A percentile compares a stretch with the other conserved stretches of the same genome.
phyloP scores from a whole-genome alignment of 345 rosid genomes.

The Draba incana region DNA sequence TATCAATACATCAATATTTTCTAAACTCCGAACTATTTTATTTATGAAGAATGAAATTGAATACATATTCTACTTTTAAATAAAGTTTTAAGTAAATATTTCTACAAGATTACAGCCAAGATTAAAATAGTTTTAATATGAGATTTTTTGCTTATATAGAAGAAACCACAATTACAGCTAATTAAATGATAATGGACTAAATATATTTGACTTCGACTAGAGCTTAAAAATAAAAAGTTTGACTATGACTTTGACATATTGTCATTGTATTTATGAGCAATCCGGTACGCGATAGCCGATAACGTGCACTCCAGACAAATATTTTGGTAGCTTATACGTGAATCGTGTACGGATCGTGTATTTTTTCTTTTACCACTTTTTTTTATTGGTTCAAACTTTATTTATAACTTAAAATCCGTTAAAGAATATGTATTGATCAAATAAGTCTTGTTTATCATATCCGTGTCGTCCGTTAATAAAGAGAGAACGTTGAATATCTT shows the following conservation, averaged over 20 bases:
- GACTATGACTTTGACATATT: conserved; percentile 19
- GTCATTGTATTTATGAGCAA: background rate
- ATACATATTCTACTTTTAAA: no score
- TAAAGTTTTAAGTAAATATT: no score
- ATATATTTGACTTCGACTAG: conserved; percentile 16
- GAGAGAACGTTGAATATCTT: background rate
- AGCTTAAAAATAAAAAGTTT: background rate
- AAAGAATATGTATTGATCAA: background rate
- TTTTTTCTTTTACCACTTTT: no score
- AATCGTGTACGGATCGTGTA: no score
- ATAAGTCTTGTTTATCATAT: conserved; percentile 9
- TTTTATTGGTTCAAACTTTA: no score
- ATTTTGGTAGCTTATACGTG: no score
- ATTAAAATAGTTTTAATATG: background rate
- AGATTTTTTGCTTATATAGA: background rate
- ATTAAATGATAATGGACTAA: conserved; percentile 10
- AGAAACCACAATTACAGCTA: background rate
- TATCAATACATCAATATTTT: no score
- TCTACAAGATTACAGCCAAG: no score
- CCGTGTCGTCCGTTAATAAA: background rate
- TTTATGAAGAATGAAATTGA: no score
- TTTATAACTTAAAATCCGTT: background rate
- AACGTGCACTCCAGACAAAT: conserved; percentile 7
- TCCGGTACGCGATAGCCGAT: background rate
- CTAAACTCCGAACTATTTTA: no score